Evolutionary conservation across 1,284 basidiomycete genomes (phyloP), one percentile per base, ranked within the genome.

Genomic region (Rhizopogon parksii): DNA sequence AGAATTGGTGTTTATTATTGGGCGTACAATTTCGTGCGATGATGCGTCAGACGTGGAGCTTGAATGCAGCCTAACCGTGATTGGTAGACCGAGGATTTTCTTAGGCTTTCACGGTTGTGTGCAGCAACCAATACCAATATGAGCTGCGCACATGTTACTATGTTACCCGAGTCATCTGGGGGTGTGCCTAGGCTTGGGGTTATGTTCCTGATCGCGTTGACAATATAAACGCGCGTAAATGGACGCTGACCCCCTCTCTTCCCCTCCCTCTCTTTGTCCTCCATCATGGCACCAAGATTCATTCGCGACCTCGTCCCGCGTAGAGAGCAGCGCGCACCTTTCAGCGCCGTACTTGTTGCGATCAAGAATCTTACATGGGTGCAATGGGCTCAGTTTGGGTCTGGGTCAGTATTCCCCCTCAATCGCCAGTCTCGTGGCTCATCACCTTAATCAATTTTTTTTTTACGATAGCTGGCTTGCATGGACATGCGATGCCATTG

Each of bases 401-500:
- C 75, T 19, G 85, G 84, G 82, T 83, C 67, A 14, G 70, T 36
- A 25, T 36, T 32, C 34, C 17, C n/a, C 1, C 46, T 17, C 5
- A 8, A 34, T 50, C 17, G 6, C 6, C 19, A 47, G n/a, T 17
- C 48, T 32, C 19, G 11, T 15, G 15, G 1, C 6, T 17, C 25
- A 34, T 55, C 27, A 53, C 25, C 2, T 17, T 9, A 42, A 47
- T 14, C 32, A 24, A 21, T n/a, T n/a, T 19, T 19, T 19, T 15
- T 37, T 2, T 30, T 34, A 39, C 36, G 36, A 17, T 55, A 87
- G 85, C 40, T 88, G 83, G 82, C 69, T 89, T 8, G 85, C 87
- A 11, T 89, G 87, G 87, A 82, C 82, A 6, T 87, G 84, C 67
- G 88, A 89, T 60, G 83, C 85, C 0, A 77, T 85, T 60, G 87